Evolutionary conservation across 2,329 filamentous ascomycete genomes (phyloP), one percentile per base, ranked within the genome.

Genomic region (Talaromyces albobiverticillius): DNA sequence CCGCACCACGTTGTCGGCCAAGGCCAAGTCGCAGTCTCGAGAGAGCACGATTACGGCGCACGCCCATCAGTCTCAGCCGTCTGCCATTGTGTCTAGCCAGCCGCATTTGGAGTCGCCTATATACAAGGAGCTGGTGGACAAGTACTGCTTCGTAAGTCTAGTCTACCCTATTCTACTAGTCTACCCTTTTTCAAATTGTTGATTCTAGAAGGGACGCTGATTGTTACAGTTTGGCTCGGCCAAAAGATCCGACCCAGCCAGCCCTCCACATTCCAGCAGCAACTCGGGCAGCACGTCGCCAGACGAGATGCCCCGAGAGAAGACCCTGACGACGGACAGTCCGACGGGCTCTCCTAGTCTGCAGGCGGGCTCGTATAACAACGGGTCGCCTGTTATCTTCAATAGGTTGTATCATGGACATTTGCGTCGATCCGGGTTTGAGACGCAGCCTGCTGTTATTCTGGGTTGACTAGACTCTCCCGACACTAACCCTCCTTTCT

Each of bases 101-200:
- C 85, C 86, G 42, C 80, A 83, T 66, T 86, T 96, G 61, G 84
- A 92, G 57, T 95, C 91, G 60, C 86, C 90, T 57, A 92, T 93
- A 57, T 97, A 99, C 72, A 90, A 95, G 75, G 94, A 99, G 76
- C 83, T 99, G 61, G 88, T 99, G 73, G 92, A 95, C 79, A 96
- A 95, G 79, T 99, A 96, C 81, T 99, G 94, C 82, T 99, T 97
- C 84, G 93, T 96, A 93, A 85, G 93, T 95, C 82, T n/a, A n/a
- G n/a, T n/a, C 41, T 20, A 13, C 16, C 51, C n/a, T 52, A 46
- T 13, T 36, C 57, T 23, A 36, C 23, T 53, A 29, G 26, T 29
- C 26, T 29, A n/a, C n/a, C 26, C 5, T 29, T 29, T 29, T 10
- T 29, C n/a, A 55, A 34, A 7, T 25, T 32, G n/a, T 43, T 16